Base-by-base conservation (phyloP, 2,329 filamentous ascomycete species). In the Calonectria montana region DNA sequence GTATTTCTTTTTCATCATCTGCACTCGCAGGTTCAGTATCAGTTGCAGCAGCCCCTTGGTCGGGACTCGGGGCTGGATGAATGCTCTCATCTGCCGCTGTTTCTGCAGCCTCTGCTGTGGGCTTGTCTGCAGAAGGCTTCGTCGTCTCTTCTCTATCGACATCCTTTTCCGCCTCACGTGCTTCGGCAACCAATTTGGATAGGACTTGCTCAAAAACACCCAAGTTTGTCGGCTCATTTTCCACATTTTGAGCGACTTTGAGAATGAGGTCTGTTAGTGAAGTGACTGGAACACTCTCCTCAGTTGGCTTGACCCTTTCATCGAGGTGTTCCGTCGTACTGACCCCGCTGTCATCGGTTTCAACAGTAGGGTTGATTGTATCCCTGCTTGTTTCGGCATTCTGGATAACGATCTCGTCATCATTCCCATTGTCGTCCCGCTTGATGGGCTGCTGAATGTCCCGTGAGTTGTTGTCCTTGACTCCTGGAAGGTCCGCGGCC, bases 201-300 rank as follows among this genome's bases (percentile, higher is more conserved):
- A 91, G 83, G 65, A 90, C 87, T 55, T 82, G 83, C 75, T 89
- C 87, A 73, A 91, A 89, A 12, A 84, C 84, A 70, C 84, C 83
- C 23, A 90, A 80, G 70, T 87, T 87, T 47, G 73, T 74, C 29
- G 73, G 79, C 65, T 76, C 82, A 27, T 84, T 82, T 29, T 88
- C 85, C 15, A 88, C 83, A 53, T 83, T 83, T 29, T 84, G 83
- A 2, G 88, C 87, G 68, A 90, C 86, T 71, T 83, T 86, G 59
- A 90, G 80, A 67, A 91, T 89, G 27, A 91, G 83, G 62, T 90
- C 86, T 69, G 86, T 86, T 61, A 89, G 79, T 15, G 81, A 80
- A 15, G 76, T 67, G 15, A 77, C 75, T 9, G 70, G 31, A 37
- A 62, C 62, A 18, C 39, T 55, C 21, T 57, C 62, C 21, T 63